A percentile compares a stretch with the other conserved stretches of the same genome.
These are phyloP conservation scores for Penicillium sp. DNA, from an alignment of 2,329 filamentous ascomycete genomes.

Conservation along the genomic window DNA sequence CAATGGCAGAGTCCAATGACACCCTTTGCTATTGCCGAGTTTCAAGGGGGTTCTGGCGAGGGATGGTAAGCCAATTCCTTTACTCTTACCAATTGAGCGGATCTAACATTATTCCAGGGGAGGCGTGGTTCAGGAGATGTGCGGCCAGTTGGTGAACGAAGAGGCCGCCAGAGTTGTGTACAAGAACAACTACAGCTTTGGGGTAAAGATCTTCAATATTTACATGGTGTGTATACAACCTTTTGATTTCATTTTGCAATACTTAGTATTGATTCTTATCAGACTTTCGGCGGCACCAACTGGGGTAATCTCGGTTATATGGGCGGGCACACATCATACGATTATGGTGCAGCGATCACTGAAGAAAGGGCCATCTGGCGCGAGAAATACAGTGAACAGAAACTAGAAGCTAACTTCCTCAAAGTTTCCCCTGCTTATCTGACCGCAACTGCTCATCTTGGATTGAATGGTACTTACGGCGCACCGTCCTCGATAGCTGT, in stretches of 20 bases:
- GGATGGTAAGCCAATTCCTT: constrained; percentile 16
- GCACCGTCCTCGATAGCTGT: constrained; percentile 12
- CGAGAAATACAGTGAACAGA: constrained; percentile 75
- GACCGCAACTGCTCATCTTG: constrained; percentile 52
- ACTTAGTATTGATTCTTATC: constrained; percentile 40
- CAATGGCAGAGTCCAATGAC: constrained; percentile 26
- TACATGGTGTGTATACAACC: constrained; percentile 60
- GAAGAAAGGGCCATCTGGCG: constrained; percentile 67
- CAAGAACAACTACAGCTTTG: constrained; percentile 69
- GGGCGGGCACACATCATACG: constrained; percentile 61
- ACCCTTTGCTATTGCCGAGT: constrained; percentile 28
- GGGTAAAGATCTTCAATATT: constrained; percentile 65
- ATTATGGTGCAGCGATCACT: constrained; percentile 61
- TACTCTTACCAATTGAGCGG: neutral
- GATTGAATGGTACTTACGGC: constrained; percentile 11
- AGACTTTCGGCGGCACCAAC: constrained; percentile 72
- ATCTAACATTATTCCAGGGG: constrained; percentile 1
- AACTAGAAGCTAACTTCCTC: constrained; percentile 72
- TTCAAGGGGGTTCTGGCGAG: constrained; percentile 24
- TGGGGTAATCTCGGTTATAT: constrained; percentile 74
- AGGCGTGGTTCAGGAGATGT: constrained; percentile 13
- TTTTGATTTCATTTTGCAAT: constrained; percentile 67
- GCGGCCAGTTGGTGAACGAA: constrained; percentile 15
- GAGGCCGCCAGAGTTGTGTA: constrained; percentile 61
- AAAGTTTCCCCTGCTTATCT: constrained; percentile 69